phyloP scores from a whole-genome alignment of 1,284 basidiomycete species.

The Kwoniella shivajii region DNA sequence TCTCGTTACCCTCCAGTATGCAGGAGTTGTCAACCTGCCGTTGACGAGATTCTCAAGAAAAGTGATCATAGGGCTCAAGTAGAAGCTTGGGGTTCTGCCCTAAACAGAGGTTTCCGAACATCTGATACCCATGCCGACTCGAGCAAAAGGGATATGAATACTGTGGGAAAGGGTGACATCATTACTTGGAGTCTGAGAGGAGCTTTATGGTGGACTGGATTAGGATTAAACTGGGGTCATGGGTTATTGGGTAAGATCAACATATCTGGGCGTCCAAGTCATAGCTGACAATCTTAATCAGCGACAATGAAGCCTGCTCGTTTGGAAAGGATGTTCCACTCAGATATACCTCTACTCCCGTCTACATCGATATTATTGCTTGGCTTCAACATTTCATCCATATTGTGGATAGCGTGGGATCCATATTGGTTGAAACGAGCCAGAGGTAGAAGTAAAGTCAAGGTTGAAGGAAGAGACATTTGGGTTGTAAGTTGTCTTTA shows the following conservation, averaged over 20 bases:
- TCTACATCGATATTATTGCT: slow-evolving; percentile 1
- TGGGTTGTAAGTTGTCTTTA: slow-evolving; percentile 37
- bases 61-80: slow-evolving; percentile 80
- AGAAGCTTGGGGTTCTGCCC: slow-evolving; percentile 61
- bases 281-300: not conserved
- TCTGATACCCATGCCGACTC: not conserved
- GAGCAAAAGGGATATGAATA: not conserved
- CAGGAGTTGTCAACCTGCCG: slow-evolving; percentile 67
- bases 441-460: slow-evolving; percentile 10
- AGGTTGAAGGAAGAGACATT: slow-evolving; percentile 23
- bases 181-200: slow-evolving; percentile 35
- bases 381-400: slow-evolving; percentile 22
- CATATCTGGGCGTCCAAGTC: no score
- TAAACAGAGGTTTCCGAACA: slow-evolving; percentile 28
- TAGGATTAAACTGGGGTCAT: slow-evolving; percentile 13
- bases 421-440: slow-evolving; percentile 37
- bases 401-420: slow-evolving; percentile 49
- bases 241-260: slow-evolving; percentile 23
- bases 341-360: not conserved
- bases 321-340: not conserved
- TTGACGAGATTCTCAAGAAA: slow-evolving; percentile 74
- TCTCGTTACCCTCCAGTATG: slow-evolving; percentile 84
- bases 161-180: slow-evolving; percentile 13
- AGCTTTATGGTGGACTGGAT: slow-evolving; percentile 18
- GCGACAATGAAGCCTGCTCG: not conserved